Conservation (phyloP, 495 filamentous ascomycete genomes). For the Aspergillus bridgeri region DNA sequence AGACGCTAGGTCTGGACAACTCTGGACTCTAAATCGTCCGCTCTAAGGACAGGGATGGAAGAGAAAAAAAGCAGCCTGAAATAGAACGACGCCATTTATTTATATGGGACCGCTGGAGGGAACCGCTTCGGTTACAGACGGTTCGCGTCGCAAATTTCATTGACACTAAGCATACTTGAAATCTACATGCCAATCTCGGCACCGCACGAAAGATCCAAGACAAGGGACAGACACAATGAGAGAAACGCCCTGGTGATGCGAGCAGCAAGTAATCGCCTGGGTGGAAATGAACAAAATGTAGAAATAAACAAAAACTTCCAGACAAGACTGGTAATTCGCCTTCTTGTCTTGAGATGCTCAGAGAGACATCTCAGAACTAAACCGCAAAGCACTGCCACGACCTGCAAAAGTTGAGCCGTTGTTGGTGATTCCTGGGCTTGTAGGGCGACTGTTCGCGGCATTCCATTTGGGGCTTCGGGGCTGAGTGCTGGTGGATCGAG, state of each 20-base stretch:
- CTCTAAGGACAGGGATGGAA: too few relatives aligned
- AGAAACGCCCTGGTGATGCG: not conserved
- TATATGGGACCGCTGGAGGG: not conserved
- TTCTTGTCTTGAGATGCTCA: not conserved
- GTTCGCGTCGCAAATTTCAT: too few relatives aligned
- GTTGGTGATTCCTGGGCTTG: conserved; percentile 42
- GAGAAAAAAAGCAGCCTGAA: not conserved
- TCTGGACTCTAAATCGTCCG: too few relatives aligned
- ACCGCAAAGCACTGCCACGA: conserved; percentile 38
- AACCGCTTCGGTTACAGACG: too few relatives aligned
- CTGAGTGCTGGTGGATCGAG: conserved; percentile 45
- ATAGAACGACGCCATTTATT: not conserved
- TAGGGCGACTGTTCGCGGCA: conserved; percentile 36
- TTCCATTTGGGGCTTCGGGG: conserved; percentile 44
- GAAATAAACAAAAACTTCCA: not conserved
- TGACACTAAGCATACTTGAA: not conserved
- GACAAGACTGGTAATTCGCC: too few relatives aligned
- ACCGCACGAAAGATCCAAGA: not conserved
- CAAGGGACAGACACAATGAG: not conserved
- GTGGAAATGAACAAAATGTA: not conserved
- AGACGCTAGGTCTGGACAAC: too few relatives aligned
- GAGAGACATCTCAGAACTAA: conserved; percentile 40
- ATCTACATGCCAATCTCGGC: not conserved
- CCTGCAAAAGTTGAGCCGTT: conserved; percentile 28
- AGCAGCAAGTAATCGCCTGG: not conserved